A percentile compares a stretch with the other conserved stretches of the same genome.
phyloP scores from a whole-genome alignment of 305 asterid genomes.

The Solanum aculeatissimum region DNA sequence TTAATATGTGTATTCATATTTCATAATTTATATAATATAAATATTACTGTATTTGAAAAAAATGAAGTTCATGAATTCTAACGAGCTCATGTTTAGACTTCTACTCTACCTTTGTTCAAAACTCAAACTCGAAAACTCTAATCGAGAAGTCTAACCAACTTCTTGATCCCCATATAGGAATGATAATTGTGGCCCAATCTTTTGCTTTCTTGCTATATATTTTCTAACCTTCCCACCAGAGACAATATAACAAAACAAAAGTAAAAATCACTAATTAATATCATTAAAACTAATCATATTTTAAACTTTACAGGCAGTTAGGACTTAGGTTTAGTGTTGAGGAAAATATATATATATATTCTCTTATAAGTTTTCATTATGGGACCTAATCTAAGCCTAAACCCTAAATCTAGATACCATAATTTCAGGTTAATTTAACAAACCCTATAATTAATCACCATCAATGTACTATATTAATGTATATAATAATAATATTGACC shows the following conservation, averaged over 20 bases:
- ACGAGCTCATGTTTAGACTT: not conserved
- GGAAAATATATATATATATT: not conserved
- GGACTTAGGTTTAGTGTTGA: not conserved
- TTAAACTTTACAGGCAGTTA: not conserved
- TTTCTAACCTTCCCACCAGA: not conserved
- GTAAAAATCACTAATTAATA: not conserved
- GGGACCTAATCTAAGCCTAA: slow-evolving; percentile 15
- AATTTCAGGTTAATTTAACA: slow-evolving; percentile 20
- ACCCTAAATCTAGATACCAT: slow-evolving; percentile 15
- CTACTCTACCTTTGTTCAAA: not conserved
- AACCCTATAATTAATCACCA: not conserved
- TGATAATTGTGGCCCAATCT: slow-evolving; percentile 11
- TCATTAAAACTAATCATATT: not conserved
- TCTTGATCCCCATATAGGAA: slow-evolving; percentile 30
- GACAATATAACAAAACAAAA: not conserved
- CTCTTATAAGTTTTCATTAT: slow-evolving; percentile 8
- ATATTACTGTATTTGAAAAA: not conserved
- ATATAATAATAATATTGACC: slow-evolving; percentile 12
- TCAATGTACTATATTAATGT: not conserved
- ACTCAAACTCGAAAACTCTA: not conserved
- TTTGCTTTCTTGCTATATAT: not conserved
- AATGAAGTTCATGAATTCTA: too few relatives aligned
- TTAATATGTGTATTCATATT: too few relatives aligned
- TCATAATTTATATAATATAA: not conserved
- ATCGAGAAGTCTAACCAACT: slow-evolving; percentile 24